A percentile compares a stretch with the other conserved stretches of the same genome.
phyloP scores from a whole-genome alignment of 805 yeast species.

The Metschnikowia proteae region DNA sequence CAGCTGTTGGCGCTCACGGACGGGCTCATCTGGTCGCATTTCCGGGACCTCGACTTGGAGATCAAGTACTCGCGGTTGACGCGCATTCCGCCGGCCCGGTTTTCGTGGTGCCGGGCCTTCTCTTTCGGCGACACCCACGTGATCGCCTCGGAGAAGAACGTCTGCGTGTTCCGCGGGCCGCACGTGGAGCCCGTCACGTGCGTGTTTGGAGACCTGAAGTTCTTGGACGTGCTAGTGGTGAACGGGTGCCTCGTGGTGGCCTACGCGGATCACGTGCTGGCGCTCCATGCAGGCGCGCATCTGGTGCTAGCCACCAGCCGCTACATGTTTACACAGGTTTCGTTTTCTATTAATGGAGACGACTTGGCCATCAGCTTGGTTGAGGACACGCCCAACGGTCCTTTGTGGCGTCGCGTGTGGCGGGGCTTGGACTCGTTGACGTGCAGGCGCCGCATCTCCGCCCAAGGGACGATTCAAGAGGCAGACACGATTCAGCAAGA shows the following conservation, averaged over 20 bases:
- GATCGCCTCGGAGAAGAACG: slow-evolving; percentile 9
- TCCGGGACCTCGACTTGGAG: slow-evolving; percentile 3
- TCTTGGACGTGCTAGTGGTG: slow-evolving; percentile 8
- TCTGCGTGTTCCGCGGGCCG: slow-evolving; percentile 6
- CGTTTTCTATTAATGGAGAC: not conserved
- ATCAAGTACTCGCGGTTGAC: slow-evolving; percentile 3
- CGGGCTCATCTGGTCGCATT: slow-evolving; percentile 3
- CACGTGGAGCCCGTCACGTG: slow-evolving; percentile 1
- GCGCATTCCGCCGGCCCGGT: slow-evolving; percentile 3
- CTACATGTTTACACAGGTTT: slow-evolving; percentile 4
- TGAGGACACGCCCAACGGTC: slow-evolving; percentile 12
- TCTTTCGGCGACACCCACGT: slow-evolving; percentile 9
- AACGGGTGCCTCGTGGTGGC: slow-evolving; percentile 5
- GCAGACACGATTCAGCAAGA: not conserved
- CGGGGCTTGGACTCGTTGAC: not conserved
- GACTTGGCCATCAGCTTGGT: slow-evolving; percentile 6
- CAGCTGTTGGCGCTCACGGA: not conserved
- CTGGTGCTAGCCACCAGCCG: slow-evolving; percentile 11
- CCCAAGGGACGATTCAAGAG: too few species aligned
- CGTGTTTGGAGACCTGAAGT: slow-evolving; percentile 6
- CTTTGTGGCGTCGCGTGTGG: slow-evolving; percentile 10
- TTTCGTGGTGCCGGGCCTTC: slow-evolving; percentile 6
- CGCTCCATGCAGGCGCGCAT: slow-evolving; percentile 5
- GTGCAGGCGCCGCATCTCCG: not conserved
- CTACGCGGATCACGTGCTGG: slow-evolving; percentile 14